Conservation (phyloP, 1,284 basidiomycete genomes). For the Apiotrichum siamense region DNA sequence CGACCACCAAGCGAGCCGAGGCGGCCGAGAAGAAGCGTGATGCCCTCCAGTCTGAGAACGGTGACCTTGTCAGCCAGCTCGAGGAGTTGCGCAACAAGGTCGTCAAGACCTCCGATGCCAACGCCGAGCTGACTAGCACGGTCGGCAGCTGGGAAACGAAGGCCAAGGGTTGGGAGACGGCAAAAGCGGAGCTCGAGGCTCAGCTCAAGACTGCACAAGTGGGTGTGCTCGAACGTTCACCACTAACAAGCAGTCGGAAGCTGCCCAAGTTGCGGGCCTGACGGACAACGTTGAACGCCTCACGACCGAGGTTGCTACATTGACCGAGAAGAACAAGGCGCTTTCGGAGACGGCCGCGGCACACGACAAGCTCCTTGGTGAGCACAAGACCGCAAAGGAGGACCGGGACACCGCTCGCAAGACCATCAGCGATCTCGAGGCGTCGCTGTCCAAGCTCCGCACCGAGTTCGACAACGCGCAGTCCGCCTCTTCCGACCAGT, state of each 20-base stretch:
- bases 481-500: slow-evolving; percentile 2
- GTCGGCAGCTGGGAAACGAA: slow-evolving; percentile 31
- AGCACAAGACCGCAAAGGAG: slow-evolving; percentile 5
- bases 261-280: slow-evolving; percentile 5
- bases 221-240: not conserved
- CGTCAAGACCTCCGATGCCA: slow-evolving; percentile 42
- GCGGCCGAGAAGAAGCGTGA: slow-evolving; percentile 35
- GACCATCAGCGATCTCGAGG: slow-evolving; percentile 6
- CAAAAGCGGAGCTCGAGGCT: slow-evolving; percentile 21
- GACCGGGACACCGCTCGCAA: slow-evolving; percentile 2
- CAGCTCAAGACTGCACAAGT: slow-evolving; percentile 23
- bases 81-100: slow-evolving; percentile 45
- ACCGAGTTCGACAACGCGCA: slow-evolving; percentile 10
- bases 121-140: slow-evolving; percentile 30
- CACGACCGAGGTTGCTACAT: not conserved
- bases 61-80: slow-evolving; percentile 42
- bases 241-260: slow-evolving; percentile 6
- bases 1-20: slow-evolving; percentile 35
- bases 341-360: slow-evolving; percentile 8
- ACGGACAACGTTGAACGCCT: slow-evolving; percentile 1
- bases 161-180: slow-evolving; percentile 27
- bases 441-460: slow-evolving; percentile 6
- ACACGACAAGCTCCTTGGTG: slow-evolving; percentile 20
- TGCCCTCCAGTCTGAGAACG: slow-evolving; percentile 44
- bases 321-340: slow-evolving; percentile 4